phyloP scores from a whole-genome alignment of 2,329 filamentous ascomycete genomes.

The Didymella glomerata region DNA sequence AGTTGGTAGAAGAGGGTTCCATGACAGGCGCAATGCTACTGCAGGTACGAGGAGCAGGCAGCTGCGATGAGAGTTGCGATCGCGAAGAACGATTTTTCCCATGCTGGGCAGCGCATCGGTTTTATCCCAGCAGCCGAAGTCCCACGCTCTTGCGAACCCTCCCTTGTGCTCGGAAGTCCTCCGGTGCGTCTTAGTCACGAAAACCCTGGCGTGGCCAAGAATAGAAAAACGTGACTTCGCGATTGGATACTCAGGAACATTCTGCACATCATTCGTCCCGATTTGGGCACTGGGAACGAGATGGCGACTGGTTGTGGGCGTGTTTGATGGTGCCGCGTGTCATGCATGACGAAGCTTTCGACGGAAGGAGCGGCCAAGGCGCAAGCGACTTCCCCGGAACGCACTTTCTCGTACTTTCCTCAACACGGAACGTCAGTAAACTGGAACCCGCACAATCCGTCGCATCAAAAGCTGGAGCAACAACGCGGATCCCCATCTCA shows the following conservation, averaged over 20 bases:
- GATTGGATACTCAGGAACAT: conserved; percentile 1
- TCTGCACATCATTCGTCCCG: conserved; percentile 4
- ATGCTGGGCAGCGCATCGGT: conserved; percentile 6
- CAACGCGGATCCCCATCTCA: conserved; percentile 14
- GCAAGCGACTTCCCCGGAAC: conserved; percentile 7
- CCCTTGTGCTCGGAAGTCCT: conserved; percentile 4
- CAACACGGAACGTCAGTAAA: conserved; percentile 15
- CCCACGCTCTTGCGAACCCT: conserved; percentile 8
- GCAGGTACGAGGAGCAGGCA: conserved; percentile 6
- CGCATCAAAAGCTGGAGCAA: conserved; percentile 14
- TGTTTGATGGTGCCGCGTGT: conserved; percentile 14
- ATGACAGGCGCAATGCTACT: conserved; percentile 24
- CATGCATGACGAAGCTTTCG: conserved; percentile 7
- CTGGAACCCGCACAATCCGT: conserved; percentile 6
- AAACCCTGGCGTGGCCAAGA: conserved; percentile 11
- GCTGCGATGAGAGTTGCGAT: background rate
- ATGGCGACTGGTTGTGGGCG: conserved; percentile 5
- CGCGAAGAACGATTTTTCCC: background rate
- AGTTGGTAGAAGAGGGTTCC: conserved; percentile 28
- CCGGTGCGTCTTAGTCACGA: conserved; percentile 15
- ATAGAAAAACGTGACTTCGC: conserved; percentile 15
- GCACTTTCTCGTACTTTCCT: conserved; percentile 5
- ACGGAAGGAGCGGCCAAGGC: conserved; percentile 18
- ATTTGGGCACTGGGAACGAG: conserved; percentile 17
- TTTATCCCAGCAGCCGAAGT: conserved; percentile 5